Conservation (phyloP, 2,329 filamentous ascomycete species). For the Pseudogymnoascus sp. region DNA sequence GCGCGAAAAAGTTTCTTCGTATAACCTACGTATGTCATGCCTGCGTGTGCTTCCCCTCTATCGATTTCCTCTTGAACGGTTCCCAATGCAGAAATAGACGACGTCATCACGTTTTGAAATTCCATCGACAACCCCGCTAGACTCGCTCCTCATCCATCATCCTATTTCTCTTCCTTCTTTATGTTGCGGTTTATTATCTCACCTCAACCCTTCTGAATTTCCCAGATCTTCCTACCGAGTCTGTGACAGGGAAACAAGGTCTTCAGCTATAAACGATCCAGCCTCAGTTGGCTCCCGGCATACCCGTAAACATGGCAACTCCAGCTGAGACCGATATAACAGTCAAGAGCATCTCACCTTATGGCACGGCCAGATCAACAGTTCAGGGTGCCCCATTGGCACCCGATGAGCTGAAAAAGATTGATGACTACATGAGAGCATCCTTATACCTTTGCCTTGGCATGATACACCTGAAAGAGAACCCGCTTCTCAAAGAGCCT, state of each 20-base stretch:
- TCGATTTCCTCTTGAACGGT: neutral
- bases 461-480: constrained; percentile 73
- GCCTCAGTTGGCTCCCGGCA: neutral
- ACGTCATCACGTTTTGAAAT: neutral
- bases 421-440: constrained; percentile 67
- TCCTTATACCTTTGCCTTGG: constrained; percentile 69
- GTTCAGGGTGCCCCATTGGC: constrained; percentile 55
- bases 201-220: neutral
- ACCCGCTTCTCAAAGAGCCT: constrained; percentile 64
- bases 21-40: neutral
- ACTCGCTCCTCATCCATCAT: neutral
- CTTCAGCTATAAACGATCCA: neutral
- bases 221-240: neutral
- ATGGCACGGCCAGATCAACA: constrained; percentile 59
- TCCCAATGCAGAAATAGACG: neutral
- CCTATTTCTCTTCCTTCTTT: neutral
- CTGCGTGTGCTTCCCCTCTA: neutral
- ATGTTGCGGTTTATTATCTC: neutral
- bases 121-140: neutral
- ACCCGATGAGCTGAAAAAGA: constrained; percentile 59
- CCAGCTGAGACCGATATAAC: constrained; percentile 27
- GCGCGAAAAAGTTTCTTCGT: no score
- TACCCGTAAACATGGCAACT: neutral
- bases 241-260: no score
- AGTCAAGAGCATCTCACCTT: constrained; percentile 54